phyloP scores from a whole-genome alignment of 1,284 basidiomycete genomes.

The Melampsora americana region DNA sequence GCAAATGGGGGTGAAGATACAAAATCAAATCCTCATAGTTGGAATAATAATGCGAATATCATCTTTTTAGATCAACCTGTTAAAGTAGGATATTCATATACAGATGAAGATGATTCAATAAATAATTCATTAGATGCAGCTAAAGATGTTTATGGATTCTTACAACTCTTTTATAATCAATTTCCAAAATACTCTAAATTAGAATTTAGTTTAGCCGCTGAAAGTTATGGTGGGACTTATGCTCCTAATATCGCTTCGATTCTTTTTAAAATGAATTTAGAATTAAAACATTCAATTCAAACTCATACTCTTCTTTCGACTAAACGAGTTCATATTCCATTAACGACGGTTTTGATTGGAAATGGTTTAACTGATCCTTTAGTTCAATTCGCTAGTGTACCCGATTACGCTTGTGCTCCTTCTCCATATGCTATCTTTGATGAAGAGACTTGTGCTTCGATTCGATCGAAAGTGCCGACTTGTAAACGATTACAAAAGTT shows the following conservation, averaged over 20 bases:
- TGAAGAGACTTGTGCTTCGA: conserved; percentile 55
- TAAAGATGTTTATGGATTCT: conserved; percentile 54
- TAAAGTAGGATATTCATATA: conserved; percentile 52
- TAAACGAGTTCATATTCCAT: conserved; percentile 62
- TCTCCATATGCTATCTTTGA: conserved; percentile 69
- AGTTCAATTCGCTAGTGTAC: conserved; percentile 61
- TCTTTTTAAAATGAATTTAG: conserved; percentile 71
- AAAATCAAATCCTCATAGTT: conserved; percentile 52
- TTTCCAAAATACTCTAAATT: conserved; percentile 52
- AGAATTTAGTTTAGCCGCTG: conserved; percentile 57
- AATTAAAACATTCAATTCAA: conserved; percentile 37
- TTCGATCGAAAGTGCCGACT: conserved; percentile 52
- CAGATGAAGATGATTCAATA: conserved; percentile 48
- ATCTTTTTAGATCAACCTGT: conserved; percentile 53
- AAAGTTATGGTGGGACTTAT: conserved; percentile 70
- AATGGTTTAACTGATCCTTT: conserved; percentile 77
- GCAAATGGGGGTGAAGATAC: conserved; percentile 49
- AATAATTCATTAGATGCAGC: conserved; percentile 49
- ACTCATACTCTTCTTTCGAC: conserved; percentile 54
- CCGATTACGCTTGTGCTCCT: conserved; percentile 71
- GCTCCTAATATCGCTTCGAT: conserved; percentile 72
- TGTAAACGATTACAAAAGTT: conserved; percentile 53
- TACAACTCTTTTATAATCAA: conserved; percentile 54
- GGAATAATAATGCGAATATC: conserved; percentile 52
- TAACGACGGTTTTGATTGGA: conserved; percentile 73